These are phyloP conservation scores for Chalaropsis thielavioides DNA, from an alignment of 2,329 filamentous ascomycete genomes.

Conservation along the genomic window DNA sequence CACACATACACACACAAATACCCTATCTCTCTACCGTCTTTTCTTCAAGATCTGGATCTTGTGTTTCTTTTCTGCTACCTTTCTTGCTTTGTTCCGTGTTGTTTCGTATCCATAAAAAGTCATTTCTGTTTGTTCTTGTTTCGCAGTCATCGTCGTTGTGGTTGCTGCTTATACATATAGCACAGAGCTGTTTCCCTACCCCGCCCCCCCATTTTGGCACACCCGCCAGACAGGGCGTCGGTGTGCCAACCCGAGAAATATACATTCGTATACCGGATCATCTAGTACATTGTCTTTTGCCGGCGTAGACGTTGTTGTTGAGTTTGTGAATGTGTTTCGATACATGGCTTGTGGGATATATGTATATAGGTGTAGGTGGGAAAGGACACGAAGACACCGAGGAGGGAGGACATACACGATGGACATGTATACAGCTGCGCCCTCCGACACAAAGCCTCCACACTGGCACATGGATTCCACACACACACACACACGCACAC, in stretches of 20 bases:
- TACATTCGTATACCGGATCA: no score
- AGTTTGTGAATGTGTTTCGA: no score
- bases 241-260: no score
- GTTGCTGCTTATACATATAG: background rate
- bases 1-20: no score
- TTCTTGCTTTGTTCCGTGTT: background rate
- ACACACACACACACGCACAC: background rate
- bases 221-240: no score
- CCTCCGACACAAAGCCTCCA: no score
- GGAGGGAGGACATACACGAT: background rate
- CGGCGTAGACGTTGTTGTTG: background rate
- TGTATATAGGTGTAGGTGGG: background rate
- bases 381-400: conserved; percentile 3
- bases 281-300: background rate
- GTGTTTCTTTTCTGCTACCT: no score
- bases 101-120: background rate
- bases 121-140: background rate
- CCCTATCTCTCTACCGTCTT: no score
- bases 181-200: background rate
- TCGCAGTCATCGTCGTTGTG: background rate
- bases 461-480: no score
- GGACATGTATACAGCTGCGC: background rate
- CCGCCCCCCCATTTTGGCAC: no score
- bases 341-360: no score
- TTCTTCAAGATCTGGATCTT: background rate